A percentile compares a stretch with the other conserved stretches of the same genome.
Conservation (phyloP, 2,329 filamentous ascomycete genomes). For the Daldinia eschscholtzii region DNA sequence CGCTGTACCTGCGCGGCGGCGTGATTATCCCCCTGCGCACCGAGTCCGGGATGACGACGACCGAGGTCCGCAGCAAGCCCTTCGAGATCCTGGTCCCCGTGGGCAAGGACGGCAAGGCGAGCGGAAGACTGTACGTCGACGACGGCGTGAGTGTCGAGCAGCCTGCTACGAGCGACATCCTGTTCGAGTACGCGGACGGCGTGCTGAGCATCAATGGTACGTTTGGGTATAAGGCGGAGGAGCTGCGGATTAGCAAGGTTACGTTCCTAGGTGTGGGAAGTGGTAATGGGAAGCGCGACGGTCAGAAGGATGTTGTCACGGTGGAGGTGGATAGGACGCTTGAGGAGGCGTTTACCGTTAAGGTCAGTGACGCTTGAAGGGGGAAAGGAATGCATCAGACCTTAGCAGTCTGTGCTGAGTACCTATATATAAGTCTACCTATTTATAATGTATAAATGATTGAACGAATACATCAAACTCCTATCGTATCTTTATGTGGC, state of each 20-base stretch:
- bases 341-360: constrained; percentile 45
- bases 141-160: constrained; percentile 79
- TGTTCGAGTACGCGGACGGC: constrained; percentile 69
- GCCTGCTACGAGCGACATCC: constrained; percentile 65
- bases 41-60: constrained; percentile 72
- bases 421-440: background rate
- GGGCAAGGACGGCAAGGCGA: constrained; percentile 70
- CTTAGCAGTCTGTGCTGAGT: background rate
- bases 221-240: constrained; percentile 62
- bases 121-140: constrained; percentile 79
- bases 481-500: background rate
- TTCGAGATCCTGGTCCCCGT: constrained; percentile 81
- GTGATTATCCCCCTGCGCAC: constrained; percentile 72
- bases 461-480: background rate
- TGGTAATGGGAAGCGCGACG: constrained; percentile 15
- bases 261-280: constrained; percentile 60
- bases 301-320: constrained; percentile 31
- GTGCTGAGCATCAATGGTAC: constrained; percentile 63
- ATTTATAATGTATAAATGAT: constrained; percentile 5
- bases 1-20: constrained; percentile 76
- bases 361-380: constrained; percentile 32
- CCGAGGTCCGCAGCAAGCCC: constrained; percentile 70
- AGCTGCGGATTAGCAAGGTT: constrained; percentile 61
- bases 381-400: background rate
- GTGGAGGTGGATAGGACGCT: constrained; percentile 46